A percentile compares a stretch with the other conserved stretches of the same genome.
phyloP scores from a whole-genome alignment of 73 alveolate genomes.

The Halteria grandinella region DNA sequence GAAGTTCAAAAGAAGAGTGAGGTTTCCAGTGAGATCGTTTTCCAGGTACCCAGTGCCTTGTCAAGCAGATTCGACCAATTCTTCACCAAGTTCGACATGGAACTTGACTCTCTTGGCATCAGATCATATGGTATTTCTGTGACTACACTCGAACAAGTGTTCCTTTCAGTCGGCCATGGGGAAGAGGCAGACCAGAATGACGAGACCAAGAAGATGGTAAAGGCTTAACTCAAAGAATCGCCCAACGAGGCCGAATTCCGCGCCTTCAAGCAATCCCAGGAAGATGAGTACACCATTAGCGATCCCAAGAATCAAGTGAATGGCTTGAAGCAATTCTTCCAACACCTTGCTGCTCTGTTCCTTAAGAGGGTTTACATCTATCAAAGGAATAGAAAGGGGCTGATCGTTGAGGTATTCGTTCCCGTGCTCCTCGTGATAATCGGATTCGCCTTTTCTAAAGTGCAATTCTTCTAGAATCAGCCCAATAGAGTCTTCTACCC shows the following conservation, averaged over 20 bases:
- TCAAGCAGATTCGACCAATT: slow-evolving; percentile 45
- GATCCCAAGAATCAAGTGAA: neutral
- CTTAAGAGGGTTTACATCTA: slow-evolving; percentile 79
- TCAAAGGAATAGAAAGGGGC: slow-evolving; percentile 83
- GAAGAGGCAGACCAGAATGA: slow-evolving; percentile 56
- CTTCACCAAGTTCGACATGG: slow-evolving; percentile 66
- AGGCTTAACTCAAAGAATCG: neutral
- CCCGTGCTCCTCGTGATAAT: slow-evolving; percentile 83
- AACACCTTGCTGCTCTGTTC: slow-evolving; percentile 77
- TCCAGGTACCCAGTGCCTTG: slow-evolving; percentile 57
- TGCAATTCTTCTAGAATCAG: slow-evolving; percentile 64
- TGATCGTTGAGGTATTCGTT: slow-evolving; percentile 82
- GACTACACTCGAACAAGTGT: slow-evolving; percentile 98
- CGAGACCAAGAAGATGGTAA: slow-evolving; percentile 12
- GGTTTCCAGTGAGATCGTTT: slow-evolving; percentile 65
- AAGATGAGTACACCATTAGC: neutral
- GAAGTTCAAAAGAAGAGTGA: slow-evolving; percentile 45
- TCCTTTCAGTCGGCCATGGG: slow-evolving; percentile 88
- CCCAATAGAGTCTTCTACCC: slow-evolving; percentile 48
- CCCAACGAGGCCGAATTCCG: neutral
- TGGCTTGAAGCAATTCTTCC: slow-evolving; percentile 25
- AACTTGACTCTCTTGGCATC: slow-evolving; percentile 52
- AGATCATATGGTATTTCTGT: slow-evolving; percentile 79
- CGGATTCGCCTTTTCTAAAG: slow-evolving; percentile 74
- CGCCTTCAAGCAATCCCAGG: neutral